Base-by-base conservation (phyloP, 805 yeast genomes). In the Candida tallmaniae region DNA sequence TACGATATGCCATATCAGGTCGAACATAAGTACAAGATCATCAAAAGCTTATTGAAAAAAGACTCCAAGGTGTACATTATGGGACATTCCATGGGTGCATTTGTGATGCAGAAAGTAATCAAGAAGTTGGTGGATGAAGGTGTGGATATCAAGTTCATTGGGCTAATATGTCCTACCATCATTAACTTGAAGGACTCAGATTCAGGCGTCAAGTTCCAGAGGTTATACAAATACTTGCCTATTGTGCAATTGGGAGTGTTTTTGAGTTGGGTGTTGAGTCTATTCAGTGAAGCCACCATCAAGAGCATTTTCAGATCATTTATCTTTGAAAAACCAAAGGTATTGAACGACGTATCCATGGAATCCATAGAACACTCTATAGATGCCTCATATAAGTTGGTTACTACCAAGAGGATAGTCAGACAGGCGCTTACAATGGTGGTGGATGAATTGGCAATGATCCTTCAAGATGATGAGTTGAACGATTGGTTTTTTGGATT, bases 31-130 rank as follows among this genome's bases (percentile, higher is more conserved):
- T 49, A 67, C 17, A 65, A 62, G 8, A 60, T 80, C n/a, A 56
- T 82, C 27, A 57, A 60, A 31, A 51, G 63, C 22, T 47, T 59
- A 33, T 36, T 65, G 22, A 25, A 31, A 8, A 37, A 41, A 14
- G 38, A 34, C 5, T 26, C 25, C 14, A 22, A 32, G 10, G 51
- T 80, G 6, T 57, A 61, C 32, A 58, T 81, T 15, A 53, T 80
- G 45, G 81, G 86, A 14, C 94, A 83, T 51, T 82, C 90, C 0
- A 74, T 83, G 10, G 94, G 94, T 2, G 67, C 78, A 5, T 83
- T 73, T 63, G 60, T 83, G 28, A 52, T 65, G 3, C 88, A 83
- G 51, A 53, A 82, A 29, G 62, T 76, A 2, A 61, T 74, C 1
- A 27, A 39, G 1, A 52, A 42, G 10, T 31, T 63, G 20, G 35